Evolutionary conservation across 176 grass and related monocot genomes (phyloP).

Genomic region (Eragrostis nindensis): DNA sequence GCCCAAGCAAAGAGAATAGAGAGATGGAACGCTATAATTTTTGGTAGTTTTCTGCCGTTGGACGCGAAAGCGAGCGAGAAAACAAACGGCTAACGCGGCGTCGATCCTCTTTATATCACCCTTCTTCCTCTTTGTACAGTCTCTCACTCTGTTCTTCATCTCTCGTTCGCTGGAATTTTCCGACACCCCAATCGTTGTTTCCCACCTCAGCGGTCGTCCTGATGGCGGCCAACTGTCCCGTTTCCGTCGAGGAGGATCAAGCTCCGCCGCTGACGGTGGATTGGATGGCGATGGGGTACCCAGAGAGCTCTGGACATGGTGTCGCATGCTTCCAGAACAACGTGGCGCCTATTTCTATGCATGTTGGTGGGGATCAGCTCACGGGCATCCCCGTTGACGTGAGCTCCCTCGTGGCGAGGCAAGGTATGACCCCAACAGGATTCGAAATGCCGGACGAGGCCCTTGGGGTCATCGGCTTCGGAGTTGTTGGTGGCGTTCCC

Average conservation of each 20-base stretch:
- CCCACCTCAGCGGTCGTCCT: neutral
- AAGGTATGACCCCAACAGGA: neutral
- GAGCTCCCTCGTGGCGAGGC: neutral
- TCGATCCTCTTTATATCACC: constrained; percentile 5
- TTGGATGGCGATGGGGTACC: neutral
- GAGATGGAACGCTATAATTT: constrained; percentile 23
- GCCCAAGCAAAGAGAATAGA: neutral
- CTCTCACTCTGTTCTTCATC: neutral
- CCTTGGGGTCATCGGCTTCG: neutral
- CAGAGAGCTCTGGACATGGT: constrained; percentile 1
- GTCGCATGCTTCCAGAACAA: neutral
- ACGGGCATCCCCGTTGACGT: neutral
- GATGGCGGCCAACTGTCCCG: neutral
- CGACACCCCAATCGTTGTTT: neutral
- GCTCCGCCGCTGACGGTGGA: neutral
- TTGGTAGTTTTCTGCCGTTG: neutral
- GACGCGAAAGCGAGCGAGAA: neutral
- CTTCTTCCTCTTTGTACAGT: neutral
- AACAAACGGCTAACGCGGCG: neutral
- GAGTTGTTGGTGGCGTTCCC: neutral
- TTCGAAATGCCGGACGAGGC: constrained; percentile 28
- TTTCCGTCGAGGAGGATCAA: neutral
- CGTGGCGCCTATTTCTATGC: neutral
- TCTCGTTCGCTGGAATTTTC: neutral
- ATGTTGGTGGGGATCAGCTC: neutral